A percentile compares a stretch with the other conserved stretches of the same genome.
Evolutionary conservation across 306 rosid species (phyloP).

Genomic region (Vigna reflexopilosa): DNA sequence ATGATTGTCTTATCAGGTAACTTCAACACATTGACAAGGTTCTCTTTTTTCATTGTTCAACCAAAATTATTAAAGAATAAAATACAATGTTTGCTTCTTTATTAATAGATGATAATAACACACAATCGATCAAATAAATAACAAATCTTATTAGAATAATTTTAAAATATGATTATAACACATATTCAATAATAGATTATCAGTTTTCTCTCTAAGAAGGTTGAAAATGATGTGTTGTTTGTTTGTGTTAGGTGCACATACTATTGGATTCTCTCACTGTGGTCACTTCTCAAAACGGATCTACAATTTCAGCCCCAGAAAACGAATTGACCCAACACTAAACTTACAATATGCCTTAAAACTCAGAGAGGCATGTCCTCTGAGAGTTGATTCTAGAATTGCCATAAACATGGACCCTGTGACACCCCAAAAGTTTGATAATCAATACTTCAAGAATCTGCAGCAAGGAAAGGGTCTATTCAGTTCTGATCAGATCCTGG

Average conservation of each 20-base stretch:
- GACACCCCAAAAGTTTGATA: conserved; percentile 66
- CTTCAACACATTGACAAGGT: neutral
- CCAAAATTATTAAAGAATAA: no score
- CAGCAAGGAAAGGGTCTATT: conserved; percentile 74
- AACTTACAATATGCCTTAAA: conserved; percentile 55
- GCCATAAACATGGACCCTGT: conserved; percentile 70
- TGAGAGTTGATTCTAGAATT: conserved; percentile 56
- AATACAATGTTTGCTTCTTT: no score
- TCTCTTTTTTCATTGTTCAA: neutral
- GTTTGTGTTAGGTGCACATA: conserved; percentile 65
- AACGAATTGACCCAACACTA: conserved; percentile 64
- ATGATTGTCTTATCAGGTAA: conserved; percentile 77
- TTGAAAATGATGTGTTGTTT: neutral
- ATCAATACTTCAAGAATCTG: conserved; percentile 74
- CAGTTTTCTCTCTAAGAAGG: neutral
- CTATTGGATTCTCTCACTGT: conserved; percentile 84
- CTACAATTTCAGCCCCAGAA: conserved; percentile 59
- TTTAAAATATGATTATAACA: no score
- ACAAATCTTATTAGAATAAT: neutral
- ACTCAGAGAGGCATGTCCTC: conserved; percentile 61
- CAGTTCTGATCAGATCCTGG: conserved; percentile 69
- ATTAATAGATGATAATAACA: no score
- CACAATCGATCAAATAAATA: no score
- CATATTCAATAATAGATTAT: neutral
- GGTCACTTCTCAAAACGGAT: conserved; percentile 52